These are phyloP conservation scores for Beauveria medogensis DNA, from an alignment of 2,329 filamentous ascomycete genomes.

Conservation along the genomic window DNA sequence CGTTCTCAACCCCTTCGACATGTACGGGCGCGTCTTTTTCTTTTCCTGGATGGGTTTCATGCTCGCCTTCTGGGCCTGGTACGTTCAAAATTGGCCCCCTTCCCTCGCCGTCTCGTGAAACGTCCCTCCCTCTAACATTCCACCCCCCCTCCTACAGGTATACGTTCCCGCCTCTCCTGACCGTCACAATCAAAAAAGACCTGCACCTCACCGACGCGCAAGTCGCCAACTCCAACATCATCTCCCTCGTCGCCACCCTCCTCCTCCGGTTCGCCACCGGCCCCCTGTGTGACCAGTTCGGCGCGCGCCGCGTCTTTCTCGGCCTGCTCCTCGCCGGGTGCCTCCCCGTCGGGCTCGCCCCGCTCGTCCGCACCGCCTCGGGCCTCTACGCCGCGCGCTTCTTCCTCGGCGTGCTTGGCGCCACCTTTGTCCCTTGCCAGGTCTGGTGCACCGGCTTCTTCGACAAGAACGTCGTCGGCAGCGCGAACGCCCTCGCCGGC, in stretches of 20 bases:
- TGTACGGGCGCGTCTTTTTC: constrained; percentile 82
- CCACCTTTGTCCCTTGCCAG: constrained; percentile 76
- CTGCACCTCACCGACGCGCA: constrained; percentile 62
- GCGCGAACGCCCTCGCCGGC: constrained; percentile 76
- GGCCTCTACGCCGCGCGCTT: constrained; percentile 69
- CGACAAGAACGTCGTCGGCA: constrained; percentile 85
- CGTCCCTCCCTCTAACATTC: neutral
- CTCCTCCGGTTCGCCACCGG: constrained; percentile 71
- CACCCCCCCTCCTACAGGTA: constrained; percentile 39
- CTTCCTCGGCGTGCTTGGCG: constrained; percentile 73
- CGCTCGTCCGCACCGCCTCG: constrained; percentile 54
- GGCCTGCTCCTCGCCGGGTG: constrained; percentile 68
- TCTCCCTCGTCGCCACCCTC: constrained; percentile 63
- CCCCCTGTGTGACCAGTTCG: constrained; percentile 77
- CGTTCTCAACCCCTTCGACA: constrained; percentile 65
- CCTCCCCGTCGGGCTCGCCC: constrained; percentile 74
- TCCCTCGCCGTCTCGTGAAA: too few relatives aligned
- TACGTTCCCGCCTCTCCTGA: constrained; percentile 75
- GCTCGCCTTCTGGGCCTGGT: constrained; percentile 82
- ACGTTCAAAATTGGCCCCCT: constrained; percentile 8
- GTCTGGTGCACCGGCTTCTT: constrained; percentile 92
- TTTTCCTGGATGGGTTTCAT: constrained; percentile 85
- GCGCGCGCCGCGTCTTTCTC: constrained; percentile 72
- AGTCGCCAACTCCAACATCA: constrained; percentile 84
- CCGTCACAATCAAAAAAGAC: constrained; percentile 72